Conservation (phyloP, 768 basidiomycete species). For the Strobilomyces confusus region DNA sequence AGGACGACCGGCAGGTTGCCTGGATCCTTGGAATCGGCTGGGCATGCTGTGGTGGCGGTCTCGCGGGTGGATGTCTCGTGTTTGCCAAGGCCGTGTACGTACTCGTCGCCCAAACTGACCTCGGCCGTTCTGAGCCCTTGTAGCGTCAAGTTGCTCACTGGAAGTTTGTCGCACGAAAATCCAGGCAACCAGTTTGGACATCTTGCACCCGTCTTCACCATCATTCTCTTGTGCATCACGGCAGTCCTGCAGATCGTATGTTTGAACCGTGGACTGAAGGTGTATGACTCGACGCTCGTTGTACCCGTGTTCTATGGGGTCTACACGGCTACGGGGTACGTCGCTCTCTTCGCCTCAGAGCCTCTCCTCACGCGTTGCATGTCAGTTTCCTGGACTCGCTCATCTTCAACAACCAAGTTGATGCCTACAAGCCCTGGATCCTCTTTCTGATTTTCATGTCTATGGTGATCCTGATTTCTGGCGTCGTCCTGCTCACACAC, state of each 20-base stretch:
- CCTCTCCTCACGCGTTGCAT: constrained; percentile 4
- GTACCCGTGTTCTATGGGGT: constrained; percentile 95
- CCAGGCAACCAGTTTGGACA: constrained; percentile 87
- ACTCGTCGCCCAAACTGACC: background rate
- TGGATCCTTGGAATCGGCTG: constrained; percentile 93
- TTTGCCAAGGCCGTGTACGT: constrained; percentile 55
- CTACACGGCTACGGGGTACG: constrained; percentile 78
- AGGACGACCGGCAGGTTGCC: constrained; percentile 79
- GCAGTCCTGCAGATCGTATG: constrained; percentile 90
- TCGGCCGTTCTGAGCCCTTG: constrained; percentile 7
- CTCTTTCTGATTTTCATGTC: constrained; percentile 86
- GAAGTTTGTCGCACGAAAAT: constrained; percentile 73
- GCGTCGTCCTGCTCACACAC: constrained; percentile 90
- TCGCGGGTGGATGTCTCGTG: constrained; percentile 86
- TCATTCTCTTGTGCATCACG: constrained; percentile 56
- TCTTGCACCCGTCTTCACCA: constrained; percentile 72
- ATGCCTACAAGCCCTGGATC: constrained; percentile 83
- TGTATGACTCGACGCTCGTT: constrained; percentile 87
- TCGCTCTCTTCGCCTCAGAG: constrained; percentile 1
- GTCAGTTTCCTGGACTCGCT: constrained; percentile 59
- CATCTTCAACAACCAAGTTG: constrained; percentile 81
- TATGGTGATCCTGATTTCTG: constrained; percentile 80
- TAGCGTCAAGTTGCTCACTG: constrained; percentile 79
- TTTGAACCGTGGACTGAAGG: constrained; percentile 83
- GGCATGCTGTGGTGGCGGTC: constrained; percentile 88